Evolutionary conservation across 495 filamentous ascomycete species (phyloP).

Genomic region (Aspergillus sparsus): DNA sequence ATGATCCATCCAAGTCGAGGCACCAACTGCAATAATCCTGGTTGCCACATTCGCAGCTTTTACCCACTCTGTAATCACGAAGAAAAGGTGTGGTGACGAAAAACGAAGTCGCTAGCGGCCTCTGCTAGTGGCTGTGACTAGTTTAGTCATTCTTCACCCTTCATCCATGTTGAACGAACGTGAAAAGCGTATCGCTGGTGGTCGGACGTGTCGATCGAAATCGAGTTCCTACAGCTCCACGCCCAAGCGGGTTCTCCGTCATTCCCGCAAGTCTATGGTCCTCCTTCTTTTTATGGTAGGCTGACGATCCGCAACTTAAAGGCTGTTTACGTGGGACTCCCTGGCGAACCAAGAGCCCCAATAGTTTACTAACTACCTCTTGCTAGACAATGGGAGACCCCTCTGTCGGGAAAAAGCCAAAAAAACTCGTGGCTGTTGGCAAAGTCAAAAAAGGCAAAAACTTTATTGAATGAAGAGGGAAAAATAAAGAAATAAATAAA

Average conservation of each 20-base stretch:
- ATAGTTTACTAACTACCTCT: neutral
- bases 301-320: neutral
- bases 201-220: constrained; percentile 15
- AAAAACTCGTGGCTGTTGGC: constrained; percentile 22
- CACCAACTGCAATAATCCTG: constrained; percentile 11
- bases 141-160: constrained; percentile 19
- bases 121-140: constrained; percentile 21
- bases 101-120: constrained; percentile 17
- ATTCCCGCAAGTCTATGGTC: constrained; percentile 13
- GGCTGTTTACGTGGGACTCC: neutral
- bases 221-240: constrained; percentile 14
- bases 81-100: neutral
- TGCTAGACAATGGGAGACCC: neutral
- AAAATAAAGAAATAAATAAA: no score
- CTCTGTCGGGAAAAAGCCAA: constrained; percentile 1
- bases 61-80: neutral
- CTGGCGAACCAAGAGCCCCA: no score
- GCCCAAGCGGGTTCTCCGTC: constrained; percentile 16
- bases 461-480: no score
- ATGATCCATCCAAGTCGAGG: constrained; percentile 16
- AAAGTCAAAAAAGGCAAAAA: no score
- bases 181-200: constrained; percentile 10
- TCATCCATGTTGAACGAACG: neutral
- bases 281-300: constrained; percentile 3
- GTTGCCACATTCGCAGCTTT: constrained; percentile 7